Base-by-base conservation (phyloP, 73 alveolate genomes). In the Effrenium voratum region DNA sequence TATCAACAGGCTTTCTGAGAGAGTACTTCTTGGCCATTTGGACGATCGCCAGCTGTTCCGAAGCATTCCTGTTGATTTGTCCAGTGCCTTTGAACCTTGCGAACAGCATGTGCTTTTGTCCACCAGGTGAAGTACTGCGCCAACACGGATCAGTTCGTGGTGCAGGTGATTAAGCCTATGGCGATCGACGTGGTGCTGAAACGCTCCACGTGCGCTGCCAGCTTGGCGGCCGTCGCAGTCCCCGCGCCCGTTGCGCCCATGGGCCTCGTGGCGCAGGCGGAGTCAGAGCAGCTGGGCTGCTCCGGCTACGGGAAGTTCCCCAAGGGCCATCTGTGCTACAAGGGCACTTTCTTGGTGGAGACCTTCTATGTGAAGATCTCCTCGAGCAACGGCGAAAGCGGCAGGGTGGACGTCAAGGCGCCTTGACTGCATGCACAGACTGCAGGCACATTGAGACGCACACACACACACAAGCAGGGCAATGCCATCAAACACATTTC, bases 161-260 rank as follows among this genome's bases (percentile, higher is more conserved):
- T 82, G 92, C 92, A 82, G 92, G 92, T 73, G n/a, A 82, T 73
- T 40, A 82, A 82, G 92, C 92, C 92, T 73, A 82, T 82, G 92
- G 36, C 72, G 40, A 16, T 82, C 47, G 92, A 82, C 73, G 92
- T 82, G 68, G 43, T 82, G 50, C n/a, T 82, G 76, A 50, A 59
- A 10, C 73, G 75, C 92, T n/a, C 38, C 92, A 34, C 76, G 38
- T 82, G 92, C 73, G 76, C 26, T 38, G 15, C 76, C 44, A 32
- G 52, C 92, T 73, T 82, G 72, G 92, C 92, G 38, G 46, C 60
- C 4, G 72, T 45, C 34, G 57, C 59, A 19, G 40, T 36, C 22
- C 86, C 59, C 40, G 86, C 60, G 8, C 32, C 10, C 45, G 70
- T 70, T 5, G 68, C 44, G 45, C 92, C 92, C 3, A 73, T 41